A percentile compares a stretch with the other conserved stretches of the same genome.
These are phyloP conservation scores for Ophiostoma montium DNA, from an alignment of 2,329 filamentous ascomycete genomes.

Conservation along the genomic window DNA sequence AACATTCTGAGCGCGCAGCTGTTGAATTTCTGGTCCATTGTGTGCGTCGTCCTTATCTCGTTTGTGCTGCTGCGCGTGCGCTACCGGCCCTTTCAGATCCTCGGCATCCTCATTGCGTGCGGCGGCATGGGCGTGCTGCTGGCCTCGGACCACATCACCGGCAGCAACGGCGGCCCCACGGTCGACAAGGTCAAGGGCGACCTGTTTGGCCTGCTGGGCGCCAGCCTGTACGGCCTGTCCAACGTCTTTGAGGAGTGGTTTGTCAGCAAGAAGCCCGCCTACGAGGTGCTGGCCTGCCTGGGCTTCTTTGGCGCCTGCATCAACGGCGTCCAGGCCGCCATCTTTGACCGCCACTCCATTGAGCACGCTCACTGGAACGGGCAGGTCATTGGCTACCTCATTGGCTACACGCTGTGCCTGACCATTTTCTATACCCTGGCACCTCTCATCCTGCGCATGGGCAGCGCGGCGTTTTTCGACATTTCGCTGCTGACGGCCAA, in stretches of 20 bases:
- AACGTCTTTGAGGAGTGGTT: conserved; percentile 95
- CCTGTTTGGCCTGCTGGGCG: conserved; percentile 77
- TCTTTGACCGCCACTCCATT: conserved; percentile 76
- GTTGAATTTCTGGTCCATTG: conserved; percentile 98
- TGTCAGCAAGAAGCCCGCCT: conserved; percentile 71
- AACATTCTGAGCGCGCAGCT: conserved; percentile 87
- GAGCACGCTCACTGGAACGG: conserved; percentile 48
- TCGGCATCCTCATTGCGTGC: conserved; percentile 79
- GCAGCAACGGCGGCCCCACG: conserved; percentile 52
- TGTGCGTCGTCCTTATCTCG: conserved; percentile 75
- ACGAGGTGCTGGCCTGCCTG: conserved; percentile 86
- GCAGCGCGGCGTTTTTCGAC: conserved; percentile 88
- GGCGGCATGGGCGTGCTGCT: conserved; percentile 82
- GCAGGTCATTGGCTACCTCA: conserved; percentile 63
- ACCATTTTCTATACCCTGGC: conserved; percentile 77
- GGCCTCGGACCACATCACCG: conserved; percentile 73
- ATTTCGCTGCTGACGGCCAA: conserved; percentile 87
- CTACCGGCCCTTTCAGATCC: conserved; percentile 70
- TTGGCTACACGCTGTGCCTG: conserved; percentile 79
- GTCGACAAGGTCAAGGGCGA: conserved; percentile 78
- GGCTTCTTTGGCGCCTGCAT: conserved; percentile 80
- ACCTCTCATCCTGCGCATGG: conserved; percentile 78
- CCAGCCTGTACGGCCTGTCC: conserved; percentile 77
- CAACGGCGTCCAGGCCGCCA: conserved; percentile 79
- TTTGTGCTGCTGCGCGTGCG: conserved; percentile 73